Evolutionary conservation across 345 rosid genomes (phyloP).

Genomic region (Brassica carinata): DNA sequence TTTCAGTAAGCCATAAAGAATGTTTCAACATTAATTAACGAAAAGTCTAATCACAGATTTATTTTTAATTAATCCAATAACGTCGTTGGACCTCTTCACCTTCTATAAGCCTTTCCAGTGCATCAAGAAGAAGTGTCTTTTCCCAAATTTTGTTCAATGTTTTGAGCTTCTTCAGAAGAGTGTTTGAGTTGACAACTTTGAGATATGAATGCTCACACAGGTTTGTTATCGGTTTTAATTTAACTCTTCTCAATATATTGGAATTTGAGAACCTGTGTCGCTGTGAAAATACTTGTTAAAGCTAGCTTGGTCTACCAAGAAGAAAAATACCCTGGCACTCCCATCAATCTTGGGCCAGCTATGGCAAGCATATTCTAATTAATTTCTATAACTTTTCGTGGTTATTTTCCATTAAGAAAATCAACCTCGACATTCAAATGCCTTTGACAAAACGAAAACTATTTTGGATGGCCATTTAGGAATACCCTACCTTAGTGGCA

Average conservation of each 20-base stretch:
- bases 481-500: slow-evolving; percentile 9
- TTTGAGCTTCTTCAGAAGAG: slow-evolving; percentile 86
- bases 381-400: neutral
- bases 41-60: slow-evolving; percentile 12
- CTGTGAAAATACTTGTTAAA: neutral
- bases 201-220: too few relatives aligned
- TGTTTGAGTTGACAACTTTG: slow-evolving; percentile 9
- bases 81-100: slow-evolving; percentile 58
- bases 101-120: slow-evolving; percentile 60
- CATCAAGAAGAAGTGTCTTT: slow-evolving; percentile 71
- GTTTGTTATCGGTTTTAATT: too few relatives aligned
- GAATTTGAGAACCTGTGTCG: too few relatives aligned
- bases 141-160: slow-evolving; percentile 63
- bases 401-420: neutral
- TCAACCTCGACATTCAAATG: neutral
- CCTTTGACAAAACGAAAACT: neutral
- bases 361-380: neutral
- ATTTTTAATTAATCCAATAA: slow-evolving; percentile 23
- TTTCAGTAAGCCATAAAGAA: neutral
- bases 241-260: too few relatives aligned
- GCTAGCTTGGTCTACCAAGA: neutral
- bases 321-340: neutral
- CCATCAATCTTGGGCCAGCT: neutral
- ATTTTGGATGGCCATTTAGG: neutral
- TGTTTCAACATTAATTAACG: neutral